phyloP scores from a whole-genome alignment of 352 stramenopile species.

The Phytophthora rubi region DNA sequence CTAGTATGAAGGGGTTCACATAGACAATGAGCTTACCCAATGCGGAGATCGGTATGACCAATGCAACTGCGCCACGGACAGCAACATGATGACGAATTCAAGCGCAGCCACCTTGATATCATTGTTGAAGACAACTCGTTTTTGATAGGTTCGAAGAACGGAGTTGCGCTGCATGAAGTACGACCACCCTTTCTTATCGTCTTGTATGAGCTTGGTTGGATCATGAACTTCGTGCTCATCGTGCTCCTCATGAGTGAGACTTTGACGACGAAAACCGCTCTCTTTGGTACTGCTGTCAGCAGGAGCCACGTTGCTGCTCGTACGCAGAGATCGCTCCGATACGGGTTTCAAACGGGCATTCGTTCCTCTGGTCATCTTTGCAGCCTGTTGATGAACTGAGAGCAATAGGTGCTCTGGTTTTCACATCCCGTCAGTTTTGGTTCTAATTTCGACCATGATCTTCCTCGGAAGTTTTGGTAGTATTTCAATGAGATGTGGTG shows the following conservation, averaged over 20 bases:
- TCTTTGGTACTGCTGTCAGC: slow-evolving; percentile 6
- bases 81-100: slow-evolving; percentile 52
- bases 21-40: slow-evolving; percentile 36
- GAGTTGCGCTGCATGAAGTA: slow-evolving; percentile 34
- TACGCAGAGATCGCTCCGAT: slow-evolving; percentile 16
- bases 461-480: no score
- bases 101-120: slow-evolving; percentile 48
- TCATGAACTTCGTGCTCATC: slow-evolving; percentile 12
- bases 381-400: not conserved
- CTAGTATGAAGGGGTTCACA: not conserved
- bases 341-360: slow-evolving; percentile 1
- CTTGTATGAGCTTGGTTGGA: slow-evolving; percentile 1
- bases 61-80: slow-evolving; percentile 52
- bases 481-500: not conserved
- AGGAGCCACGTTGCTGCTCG: slow-evolving; percentile 1
- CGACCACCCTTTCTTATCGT: slow-evolving; percentile 33
- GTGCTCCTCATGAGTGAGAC: slow-evolving; percentile 7
- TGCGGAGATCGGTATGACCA: slow-evolving; percentile 39
- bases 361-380: slow-evolving; percentile 10
- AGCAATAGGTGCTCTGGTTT: not conserved
- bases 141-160: slow-evolving; percentile 47
- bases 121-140: slow-evolving; percentile 43
- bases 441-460: slow-evolving; percentile 11
- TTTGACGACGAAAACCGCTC: slow-evolving; percentile 21
- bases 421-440: not conserved